phyloP scores from a whole-genome alignment of 805 yeast genomes.

The Suhomyces sp. region DNA sequence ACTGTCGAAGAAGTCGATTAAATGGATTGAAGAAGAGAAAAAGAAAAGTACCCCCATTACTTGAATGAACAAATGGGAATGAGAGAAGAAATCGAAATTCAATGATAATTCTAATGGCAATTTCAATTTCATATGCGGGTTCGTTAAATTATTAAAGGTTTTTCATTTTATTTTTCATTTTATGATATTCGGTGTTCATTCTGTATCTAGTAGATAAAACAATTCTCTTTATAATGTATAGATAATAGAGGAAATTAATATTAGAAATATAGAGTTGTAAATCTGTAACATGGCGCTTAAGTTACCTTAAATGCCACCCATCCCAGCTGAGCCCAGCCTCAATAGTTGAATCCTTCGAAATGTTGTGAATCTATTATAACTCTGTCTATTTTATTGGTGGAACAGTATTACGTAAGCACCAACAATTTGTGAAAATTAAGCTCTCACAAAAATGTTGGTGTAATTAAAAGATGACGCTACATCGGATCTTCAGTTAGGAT shows the following conservation, averaged over 20 bases:
- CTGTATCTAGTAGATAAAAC: constrained; percentile 3
- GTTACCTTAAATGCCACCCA: not conserved
- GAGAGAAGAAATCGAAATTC: not conserved
- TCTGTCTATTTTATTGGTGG: not conserved
- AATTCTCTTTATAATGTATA: constrained; percentile 2
- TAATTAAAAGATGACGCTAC: not conserved
- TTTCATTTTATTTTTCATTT: constrained; percentile 3
- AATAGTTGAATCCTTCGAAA: not conserved
- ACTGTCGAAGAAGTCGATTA: constrained; percentile 55
- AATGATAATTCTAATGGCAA: not conserved
- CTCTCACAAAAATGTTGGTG: constrained; percentile 1
- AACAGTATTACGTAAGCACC: constrained; percentile 2
- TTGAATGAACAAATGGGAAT: constrained; percentile 1
- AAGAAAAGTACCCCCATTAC: not conserved
- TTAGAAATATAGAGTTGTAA: not conserved
- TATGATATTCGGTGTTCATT: constrained; percentile 1
- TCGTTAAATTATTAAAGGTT: constrained; percentile 4
- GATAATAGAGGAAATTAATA: constrained; percentile 1
- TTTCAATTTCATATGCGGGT: constrained; percentile 2
- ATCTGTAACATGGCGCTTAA: not conserved
- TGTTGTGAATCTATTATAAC: not conserved
- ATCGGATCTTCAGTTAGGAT: not conserved
- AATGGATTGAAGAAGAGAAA: constrained; percentile 10
- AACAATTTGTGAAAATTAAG: not conserved
- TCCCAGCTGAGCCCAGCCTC: not conserved